Percentiles rank a stretch among this genome's conserved stretches.
Evolutionary conservation across 805 yeast species (phyloP).

Genomic region (Barnettozyma vustinii): DNA sequence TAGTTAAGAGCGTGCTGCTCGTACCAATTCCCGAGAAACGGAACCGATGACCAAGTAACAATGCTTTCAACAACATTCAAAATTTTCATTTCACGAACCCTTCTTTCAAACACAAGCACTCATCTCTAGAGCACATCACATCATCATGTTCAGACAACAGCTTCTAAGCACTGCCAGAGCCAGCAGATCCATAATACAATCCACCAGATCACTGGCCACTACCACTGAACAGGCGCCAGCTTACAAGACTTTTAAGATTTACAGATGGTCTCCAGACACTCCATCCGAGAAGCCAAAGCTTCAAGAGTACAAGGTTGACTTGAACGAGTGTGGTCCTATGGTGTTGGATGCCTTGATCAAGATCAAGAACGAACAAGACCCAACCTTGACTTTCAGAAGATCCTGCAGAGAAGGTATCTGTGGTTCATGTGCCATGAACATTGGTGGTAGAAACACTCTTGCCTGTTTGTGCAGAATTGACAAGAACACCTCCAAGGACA

Average conservation of each 20-base stretch:
- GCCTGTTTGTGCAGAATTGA: conserved; percentile 96
- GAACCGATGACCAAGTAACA: conserved; percentile 14
- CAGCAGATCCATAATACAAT: conserved; percentile 6
- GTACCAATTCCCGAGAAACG: conserved; percentile 11
- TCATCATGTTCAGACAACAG: not conserved
- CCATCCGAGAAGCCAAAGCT: conserved; percentile 88
- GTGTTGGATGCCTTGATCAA: conserved; percentile 89
- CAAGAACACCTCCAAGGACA: conserved; percentile 62
- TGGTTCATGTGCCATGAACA: conserved; percentile 99
- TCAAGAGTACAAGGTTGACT: conserved; percentile 78
- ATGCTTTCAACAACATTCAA: not conserved
- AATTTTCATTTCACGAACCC: conserved; percentile 1
- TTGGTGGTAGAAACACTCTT: conserved; percentile 93
- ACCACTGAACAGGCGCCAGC: conserved; percentile 50
- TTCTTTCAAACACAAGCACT: not conserved
- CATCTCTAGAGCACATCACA: not conserved
- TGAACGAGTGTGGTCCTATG: conserved; percentile 96
- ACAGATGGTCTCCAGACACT: conserved; percentile 97
- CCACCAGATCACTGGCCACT: conserved; percentile 34
- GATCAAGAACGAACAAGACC: conserved; percentile 94
- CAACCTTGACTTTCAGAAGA: conserved; percentile 93
- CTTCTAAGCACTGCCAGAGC: conserved; percentile 2
- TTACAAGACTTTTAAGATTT: conserved; percentile 81
- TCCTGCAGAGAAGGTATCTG: conserved; percentile 99
- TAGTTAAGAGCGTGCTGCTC: conserved; percentile 10